phyloP scores from a whole-genome alignment of 495 filamentous ascomycete genomes.

The Bacidia rubella region DNA sequence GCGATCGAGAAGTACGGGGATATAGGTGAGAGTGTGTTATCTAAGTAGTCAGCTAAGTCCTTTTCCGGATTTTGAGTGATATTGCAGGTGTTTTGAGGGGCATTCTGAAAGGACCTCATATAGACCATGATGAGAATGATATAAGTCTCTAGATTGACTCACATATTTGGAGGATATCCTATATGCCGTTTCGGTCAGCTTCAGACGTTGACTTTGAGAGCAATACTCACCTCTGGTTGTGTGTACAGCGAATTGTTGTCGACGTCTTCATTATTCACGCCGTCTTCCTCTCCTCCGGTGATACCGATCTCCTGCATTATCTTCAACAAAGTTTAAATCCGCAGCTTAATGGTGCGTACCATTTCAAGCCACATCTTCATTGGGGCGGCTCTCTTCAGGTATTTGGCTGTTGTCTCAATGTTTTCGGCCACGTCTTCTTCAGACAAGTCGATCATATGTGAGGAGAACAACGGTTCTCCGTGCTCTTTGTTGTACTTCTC shows the following conservation, averaged over 20 bases:
- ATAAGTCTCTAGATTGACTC: too few species aligned
- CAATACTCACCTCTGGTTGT: constrained; percentile 90
- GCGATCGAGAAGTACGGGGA: constrained; percentile 94
- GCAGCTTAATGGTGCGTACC: constrained; percentile 36
- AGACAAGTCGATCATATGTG: constrained; percentile 93
- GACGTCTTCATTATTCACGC: constrained; percentile 53
- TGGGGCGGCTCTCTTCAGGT: constrained; percentile 78
- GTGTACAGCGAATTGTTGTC: constrained; percentile 97
- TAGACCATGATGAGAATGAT: too few species aligned
- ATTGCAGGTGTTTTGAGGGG: too few species aligned
- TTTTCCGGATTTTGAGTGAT: too few species aligned
- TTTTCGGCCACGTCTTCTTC: constrained; percentile 84
- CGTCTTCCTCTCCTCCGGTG: constrained; percentile 92
- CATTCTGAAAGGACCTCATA: too few species aligned
- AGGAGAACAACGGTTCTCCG: constrained; percentile 84
- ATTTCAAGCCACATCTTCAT: constrained; percentile 99
- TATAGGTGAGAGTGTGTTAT: constrained; percentile 63
- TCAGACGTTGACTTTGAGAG: too few species aligned
- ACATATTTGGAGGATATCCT: too few species aligned
- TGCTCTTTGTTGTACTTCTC: constrained; percentile 87
- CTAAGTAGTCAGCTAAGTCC: too few species aligned
- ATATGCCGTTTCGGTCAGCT: too few species aligned
- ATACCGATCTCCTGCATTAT: constrained; percentile 66
- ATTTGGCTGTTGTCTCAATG: constrained; percentile 78
- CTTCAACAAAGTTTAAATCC: background rate